Evolutionary conservation across 202 grass and related monocot genomes (phyloP).

Genomic region (Elaeis oleifera): DNA sequence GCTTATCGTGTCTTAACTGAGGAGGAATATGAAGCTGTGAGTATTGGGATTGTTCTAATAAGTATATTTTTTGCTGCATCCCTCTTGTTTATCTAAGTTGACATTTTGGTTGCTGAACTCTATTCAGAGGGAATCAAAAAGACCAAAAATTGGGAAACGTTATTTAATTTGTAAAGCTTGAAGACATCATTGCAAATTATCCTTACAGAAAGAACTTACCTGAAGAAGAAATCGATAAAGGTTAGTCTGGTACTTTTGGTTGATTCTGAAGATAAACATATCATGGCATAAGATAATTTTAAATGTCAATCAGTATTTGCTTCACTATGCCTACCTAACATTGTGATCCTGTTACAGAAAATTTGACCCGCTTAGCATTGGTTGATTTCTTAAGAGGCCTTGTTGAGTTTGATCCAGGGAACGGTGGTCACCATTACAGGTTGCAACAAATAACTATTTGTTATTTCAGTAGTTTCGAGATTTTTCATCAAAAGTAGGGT

Average conservation of each 20-base stretch:
- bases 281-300: no score
- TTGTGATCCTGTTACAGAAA: constrained; percentile 9
- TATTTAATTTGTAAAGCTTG: constrained; percentile 1
- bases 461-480: no score
- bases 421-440: constrained; percentile 5
- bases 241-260: constrained; percentile 35
- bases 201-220: neutral
- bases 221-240: constrained; percentile 33
- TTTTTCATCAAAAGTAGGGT: no score
- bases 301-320: no score
- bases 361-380: neutral
- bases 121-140: constrained; percentile 1
- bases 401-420: constrained; percentile 4
- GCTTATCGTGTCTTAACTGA: constrained; percentile 82
- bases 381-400: constrained; percentile 10
- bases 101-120: neutral
- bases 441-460: neutral
- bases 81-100: neutral
- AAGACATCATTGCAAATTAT: neutral
- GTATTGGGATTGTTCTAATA: constrained; percentile 28
- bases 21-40: constrained; percentile 77
- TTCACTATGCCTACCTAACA: neutral
- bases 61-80: neutral
- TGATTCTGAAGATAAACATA: constrained; percentile 6
- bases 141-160: neutral